Percentiles rank a stretch among this genome's conserved stretches.
Evolutionary conservation across 768 basidiomycete species (phyloP).

Genomic region (Hericium coralloides): DNA sequence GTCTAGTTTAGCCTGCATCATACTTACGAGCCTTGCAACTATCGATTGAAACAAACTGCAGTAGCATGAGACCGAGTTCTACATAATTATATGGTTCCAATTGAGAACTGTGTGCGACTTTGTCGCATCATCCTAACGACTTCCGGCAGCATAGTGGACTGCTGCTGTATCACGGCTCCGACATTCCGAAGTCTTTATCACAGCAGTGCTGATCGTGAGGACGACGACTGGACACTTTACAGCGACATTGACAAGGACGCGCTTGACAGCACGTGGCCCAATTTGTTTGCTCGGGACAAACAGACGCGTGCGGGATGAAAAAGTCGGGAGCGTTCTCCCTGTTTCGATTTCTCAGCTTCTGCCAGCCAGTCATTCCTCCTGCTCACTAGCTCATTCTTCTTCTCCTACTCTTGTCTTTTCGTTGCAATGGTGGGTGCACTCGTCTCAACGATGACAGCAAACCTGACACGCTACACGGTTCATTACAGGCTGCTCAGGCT

Average conservation of each 20-base stretch:
- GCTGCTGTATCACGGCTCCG: no score
- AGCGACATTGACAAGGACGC: neutral
- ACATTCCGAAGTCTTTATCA: no score
- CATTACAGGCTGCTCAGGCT: constrained; percentile 64
- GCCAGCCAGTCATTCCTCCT: neutral
- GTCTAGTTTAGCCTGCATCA: neutral
- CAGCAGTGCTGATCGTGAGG: no score
- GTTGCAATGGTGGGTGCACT: neutral
- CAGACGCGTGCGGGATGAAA: neutral
- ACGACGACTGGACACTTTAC: no score
- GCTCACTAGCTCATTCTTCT: neutral
- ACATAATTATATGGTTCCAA: no score
- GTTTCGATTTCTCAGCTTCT: constrained; percentile 3
- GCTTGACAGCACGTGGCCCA: neutral
- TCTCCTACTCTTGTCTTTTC: neutral
- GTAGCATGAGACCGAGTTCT: neutral
- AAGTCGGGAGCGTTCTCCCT: constrained; percentile 2
- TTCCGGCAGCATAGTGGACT: no score
- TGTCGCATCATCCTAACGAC: no score
- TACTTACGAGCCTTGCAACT: neutral
- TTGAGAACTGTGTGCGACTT: no score
- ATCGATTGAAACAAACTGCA: neutral
- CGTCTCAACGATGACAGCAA: neutral
- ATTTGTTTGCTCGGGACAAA: constrained; percentile 2
- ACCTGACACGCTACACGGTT: neutral